Conservation (phyloP, 371 early-diverging fungal genomes). For the Mucor indicus region DNA sequence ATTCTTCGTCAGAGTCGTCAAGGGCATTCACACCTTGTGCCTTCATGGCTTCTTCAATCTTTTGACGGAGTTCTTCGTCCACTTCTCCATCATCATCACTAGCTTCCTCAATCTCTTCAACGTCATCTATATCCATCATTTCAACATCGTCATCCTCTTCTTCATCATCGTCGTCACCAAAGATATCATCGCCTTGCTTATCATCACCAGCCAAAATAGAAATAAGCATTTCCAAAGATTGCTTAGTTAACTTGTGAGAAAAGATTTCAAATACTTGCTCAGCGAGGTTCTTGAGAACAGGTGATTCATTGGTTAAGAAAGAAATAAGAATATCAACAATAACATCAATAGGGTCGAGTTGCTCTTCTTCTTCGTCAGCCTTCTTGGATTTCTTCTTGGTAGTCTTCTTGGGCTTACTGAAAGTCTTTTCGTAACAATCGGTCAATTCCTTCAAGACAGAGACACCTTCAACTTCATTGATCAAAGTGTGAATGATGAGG, state of each 20-base stretch:
- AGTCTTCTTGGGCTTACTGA: constrained; percentile 50
- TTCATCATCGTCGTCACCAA: constrained; percentile 54
- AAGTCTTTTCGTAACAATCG: constrained; percentile 71
- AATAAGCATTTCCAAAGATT: constrained; percentile 73
- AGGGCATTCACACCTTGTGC: constrained; percentile 47
- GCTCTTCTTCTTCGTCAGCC: constrained; percentile 52
- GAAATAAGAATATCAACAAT: constrained; percentile 87
- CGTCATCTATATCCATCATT: constrained; percentile 24
- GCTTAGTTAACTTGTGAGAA: constrained; percentile 69
- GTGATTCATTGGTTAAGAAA: constrained; percentile 84
- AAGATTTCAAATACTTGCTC: constrained; percentile 85
- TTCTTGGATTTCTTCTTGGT: constrained; percentile 23
- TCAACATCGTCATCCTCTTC: constrained; percentile 59
- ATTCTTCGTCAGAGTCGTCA: constrained; percentile 59
- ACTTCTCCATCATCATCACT: constrained; percentile 43
- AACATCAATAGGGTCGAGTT: constrained; percentile 83
- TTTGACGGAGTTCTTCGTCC: constrained; percentile 69
- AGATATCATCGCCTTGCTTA: constrained; percentile 51
- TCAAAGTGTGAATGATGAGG: constrained; percentile 61
- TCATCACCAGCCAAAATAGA: constrained; percentile 56
- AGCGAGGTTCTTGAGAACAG: constrained; percentile 69
- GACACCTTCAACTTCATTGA: constrained; percentile 65
- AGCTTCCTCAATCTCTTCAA: constrained; percentile 19
- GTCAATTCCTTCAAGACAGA: constrained; percentile 65
- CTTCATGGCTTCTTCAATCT: constrained; percentile 64